Base-by-base conservation (phyloP, 176 grass and related monocot genomes). In the Eleusine indica region DNA sequence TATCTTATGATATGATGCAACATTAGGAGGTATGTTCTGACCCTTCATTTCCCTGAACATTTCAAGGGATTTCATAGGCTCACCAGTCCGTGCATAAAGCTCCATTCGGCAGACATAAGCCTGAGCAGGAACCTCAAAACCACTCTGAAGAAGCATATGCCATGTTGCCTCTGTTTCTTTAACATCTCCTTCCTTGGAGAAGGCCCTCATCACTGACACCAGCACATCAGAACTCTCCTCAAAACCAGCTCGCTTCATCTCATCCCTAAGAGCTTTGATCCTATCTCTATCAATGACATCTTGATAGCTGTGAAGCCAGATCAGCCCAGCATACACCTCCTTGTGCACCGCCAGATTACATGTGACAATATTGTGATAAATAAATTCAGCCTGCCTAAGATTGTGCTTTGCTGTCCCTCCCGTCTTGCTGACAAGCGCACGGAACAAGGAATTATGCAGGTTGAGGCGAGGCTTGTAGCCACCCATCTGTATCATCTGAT, bases 261-360 rank as follows among this genome's bases (percentile, higher is more conserved):
- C 93, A 82, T 92, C 79, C 66, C 93, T 94, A 66, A 99, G 88
- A 80, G 44, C 81, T 68, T 47, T 25, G 8, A 99, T 92, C 85
- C 96, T 87, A 14, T 92, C 93, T 76, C 58, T 89, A 80, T 99
- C 91, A 56, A 99, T 94, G 22, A 79, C 73, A 85, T 99, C 93
- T 89, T 99, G 96, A 42, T 95, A 99, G 82, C 96, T 99, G 71
- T 96, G 96, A 54, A 99, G 87, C 96, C 96, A 99, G 71, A 99
- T 92, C 44, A 99, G 91, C 17, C 96, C 96, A 35, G 80, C 85
- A 84, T 92, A 92, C 37, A 96, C 79, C 79, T 99, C 93, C 89
- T 88, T 90, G 85, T 80, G 87, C 68, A 96, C 79, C 8, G 83
- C 70, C 78, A 95, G 80, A 80, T 95, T 83, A 66, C 83, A 84